Conservation (phyloP, 441 rosid species). For the Biscutella auriculata region DNA sequence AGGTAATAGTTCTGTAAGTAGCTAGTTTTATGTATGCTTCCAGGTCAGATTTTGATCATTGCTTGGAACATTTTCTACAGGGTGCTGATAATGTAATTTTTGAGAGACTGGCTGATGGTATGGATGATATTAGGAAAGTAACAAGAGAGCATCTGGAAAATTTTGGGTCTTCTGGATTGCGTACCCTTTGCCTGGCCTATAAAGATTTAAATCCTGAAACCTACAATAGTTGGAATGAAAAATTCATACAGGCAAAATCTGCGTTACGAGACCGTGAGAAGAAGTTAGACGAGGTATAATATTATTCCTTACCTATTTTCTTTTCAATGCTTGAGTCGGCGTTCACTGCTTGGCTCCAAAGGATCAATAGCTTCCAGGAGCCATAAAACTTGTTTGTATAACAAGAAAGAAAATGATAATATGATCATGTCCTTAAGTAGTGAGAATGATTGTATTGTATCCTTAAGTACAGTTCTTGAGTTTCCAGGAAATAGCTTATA, state of each 20-base stretch:
- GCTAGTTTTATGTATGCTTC: conserved; percentile 7
- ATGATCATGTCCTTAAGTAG: neutral
- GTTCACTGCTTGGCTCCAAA: conserved; percentile 69
- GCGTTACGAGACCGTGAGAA: conserved; percentile 94
- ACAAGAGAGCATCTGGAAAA: conserved; percentile 85
- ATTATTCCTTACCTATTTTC: neutral
- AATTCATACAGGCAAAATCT: conserved; percentile 93
- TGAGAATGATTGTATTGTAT: neutral
- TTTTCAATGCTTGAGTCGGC: neutral
- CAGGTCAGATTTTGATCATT: conserved; percentile 24
- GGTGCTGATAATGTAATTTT: conserved; percentile 97
- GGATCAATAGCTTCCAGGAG: conserved; percentile 57
- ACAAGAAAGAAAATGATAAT: neutral
- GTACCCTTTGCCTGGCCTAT: conserved; percentile 97
- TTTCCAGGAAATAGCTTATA: neutral
- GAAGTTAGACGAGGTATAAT: conserved; percentile 89
- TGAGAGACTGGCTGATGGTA: conserved; percentile 74
- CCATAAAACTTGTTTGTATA: conserved; percentile 16
- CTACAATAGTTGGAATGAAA: conserved; percentile 97
- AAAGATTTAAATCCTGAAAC: conserved; percentile 61
- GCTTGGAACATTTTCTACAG: conserved; percentile 36
- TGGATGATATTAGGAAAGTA: conserved; percentile 54
- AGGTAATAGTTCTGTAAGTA: conserved; percentile 41
- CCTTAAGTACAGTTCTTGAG: neutral
- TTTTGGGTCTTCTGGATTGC: conserved; percentile 94